Evolutionary conservation across 345 rosid species (phyloP).

Genomic region (Conringia planisiliqua): DNA sequence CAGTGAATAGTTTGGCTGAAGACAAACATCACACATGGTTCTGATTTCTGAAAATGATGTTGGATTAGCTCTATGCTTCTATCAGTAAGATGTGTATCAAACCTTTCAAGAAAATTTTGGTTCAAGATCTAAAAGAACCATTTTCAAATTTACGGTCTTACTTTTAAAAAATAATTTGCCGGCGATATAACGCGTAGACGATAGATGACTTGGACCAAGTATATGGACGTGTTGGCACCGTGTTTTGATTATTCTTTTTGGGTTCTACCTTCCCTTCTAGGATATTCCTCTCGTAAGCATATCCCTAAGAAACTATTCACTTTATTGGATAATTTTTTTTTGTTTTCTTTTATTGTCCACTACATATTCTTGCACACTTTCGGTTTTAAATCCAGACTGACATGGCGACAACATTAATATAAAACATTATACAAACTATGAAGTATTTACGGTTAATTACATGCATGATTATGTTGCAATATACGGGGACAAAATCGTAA

Average conservation of each 20-base stretch:
- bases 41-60: background rate
- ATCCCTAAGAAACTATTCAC: no score
- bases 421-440: no score
- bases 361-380: no score
- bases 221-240: background rate
- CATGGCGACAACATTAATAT: no score
- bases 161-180: background rate
- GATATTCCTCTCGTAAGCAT: no score
- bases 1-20: no score
- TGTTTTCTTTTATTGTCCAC: no score
- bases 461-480: background rate
- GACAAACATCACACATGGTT: background rate
- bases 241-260: background rate
- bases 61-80: background rate
- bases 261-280: no score
- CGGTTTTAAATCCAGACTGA: no score
- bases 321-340: no score
- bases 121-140: background rate
- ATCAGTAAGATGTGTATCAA: background rate
- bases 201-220: background rate
- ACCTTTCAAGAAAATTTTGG: background rate
- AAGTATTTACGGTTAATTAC: background rate
- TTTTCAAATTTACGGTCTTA: background rate
- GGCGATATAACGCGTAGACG: background rate
- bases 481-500: constrained; percentile 8